A percentile compares a stretch with the other conserved stretches of the same genome.
phyloP scores from a whole-genome alignment of 2,329 filamentous ascomycete genomes.

The Ophiognomonia clavigignenti-juglandacearum region DNA sequence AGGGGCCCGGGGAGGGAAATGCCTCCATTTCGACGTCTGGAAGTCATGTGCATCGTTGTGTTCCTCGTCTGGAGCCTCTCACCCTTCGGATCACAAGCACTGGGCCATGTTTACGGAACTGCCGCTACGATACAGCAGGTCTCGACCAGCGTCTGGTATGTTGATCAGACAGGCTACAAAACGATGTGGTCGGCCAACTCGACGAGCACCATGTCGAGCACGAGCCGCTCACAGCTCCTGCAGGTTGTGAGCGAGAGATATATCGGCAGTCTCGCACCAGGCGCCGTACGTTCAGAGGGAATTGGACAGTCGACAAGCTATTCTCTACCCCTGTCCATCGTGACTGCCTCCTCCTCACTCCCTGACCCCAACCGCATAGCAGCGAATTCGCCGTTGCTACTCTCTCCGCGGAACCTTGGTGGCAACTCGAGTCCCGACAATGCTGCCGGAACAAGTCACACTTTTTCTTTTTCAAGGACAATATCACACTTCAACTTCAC shows the following conservation, averaged over 20 bases:
- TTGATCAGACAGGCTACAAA: slow-evolving; percentile 10
- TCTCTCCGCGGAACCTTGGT: not conserved
- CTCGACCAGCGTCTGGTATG: slow-evolving; percentile 5
- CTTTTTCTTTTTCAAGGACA: slow-evolving; percentile 10
- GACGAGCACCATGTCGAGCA: not conserved
- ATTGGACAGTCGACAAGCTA: not conserved
- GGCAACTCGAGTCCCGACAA: not conserved
- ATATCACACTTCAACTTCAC: slow-evolving; percentile 15
- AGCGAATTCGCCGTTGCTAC: not conserved
- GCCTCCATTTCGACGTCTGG: slow-evolving; percentile 5
- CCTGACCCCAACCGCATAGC: not conserved
- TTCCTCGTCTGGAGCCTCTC: slow-evolving; percentile 17
- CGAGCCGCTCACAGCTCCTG: slow-evolving; percentile 1
- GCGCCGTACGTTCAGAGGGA: not conserved
- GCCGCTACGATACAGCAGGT: not conserved
- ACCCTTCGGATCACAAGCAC: slow-evolving; percentile 15
- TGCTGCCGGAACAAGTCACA: not conserved
- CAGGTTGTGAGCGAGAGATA: slow-evolving; percentile 5
- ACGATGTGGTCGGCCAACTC: slow-evolving; percentile 5
- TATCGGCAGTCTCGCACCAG: slow-evolving; percentile 6
- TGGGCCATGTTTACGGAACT: slow-evolving; percentile 4
- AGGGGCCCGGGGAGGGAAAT: slow-evolving; percentile 9
- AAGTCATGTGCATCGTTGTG: slow-evolving; percentile 8
- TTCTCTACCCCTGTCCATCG: not conserved
- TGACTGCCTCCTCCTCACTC: not conserved